phyloP scores from a whole-genome alignment of 2,329 filamentous ascomycete species.

The Fusarium xyrophilum region DNA sequence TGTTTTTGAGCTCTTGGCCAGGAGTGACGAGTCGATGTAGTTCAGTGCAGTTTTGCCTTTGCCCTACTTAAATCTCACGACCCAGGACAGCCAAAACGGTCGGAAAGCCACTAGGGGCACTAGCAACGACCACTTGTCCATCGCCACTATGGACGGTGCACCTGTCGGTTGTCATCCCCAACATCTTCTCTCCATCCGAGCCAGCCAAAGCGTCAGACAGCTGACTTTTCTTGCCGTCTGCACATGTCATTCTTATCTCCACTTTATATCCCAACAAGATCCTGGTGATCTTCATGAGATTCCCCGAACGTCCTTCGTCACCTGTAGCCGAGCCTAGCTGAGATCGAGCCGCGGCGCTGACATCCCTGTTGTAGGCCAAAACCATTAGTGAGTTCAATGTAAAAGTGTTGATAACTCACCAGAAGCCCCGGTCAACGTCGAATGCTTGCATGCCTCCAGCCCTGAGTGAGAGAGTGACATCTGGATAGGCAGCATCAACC shows the following conservation, averaged over 20 bases:
- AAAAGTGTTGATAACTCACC: not conserved
- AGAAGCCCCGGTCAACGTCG: not conserved
- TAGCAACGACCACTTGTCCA: not conserved
- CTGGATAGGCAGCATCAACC: accelerated
- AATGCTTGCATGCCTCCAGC: not conserved
- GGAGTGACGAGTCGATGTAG: no score
- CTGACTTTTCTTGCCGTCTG: not conserved
- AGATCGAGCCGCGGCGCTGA: not conserved
- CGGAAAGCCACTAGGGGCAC: not conserved
- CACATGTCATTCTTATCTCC: not conserved
- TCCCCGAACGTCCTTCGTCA: not conserved
- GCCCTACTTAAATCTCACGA: not conserved
- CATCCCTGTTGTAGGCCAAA: not conserved
- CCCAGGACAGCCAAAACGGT: not conserved
- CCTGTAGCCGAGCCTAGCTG: not conserved
- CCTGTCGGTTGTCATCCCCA: not conserved
- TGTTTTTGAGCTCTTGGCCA: accelerated
- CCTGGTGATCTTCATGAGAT: not conserved
- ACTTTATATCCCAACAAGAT: not conserved
- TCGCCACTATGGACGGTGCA: not conserved
- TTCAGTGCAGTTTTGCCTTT: accelerated
- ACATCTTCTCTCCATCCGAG: not conserved
- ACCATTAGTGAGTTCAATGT: accelerated
- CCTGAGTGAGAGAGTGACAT: not conserved
- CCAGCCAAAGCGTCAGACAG: not conserved